Evolutionary conservation across 202 grass and related monocot genomes (phyloP).

Genomic region (Schoenoplectus tabernaemontani): DNA sequence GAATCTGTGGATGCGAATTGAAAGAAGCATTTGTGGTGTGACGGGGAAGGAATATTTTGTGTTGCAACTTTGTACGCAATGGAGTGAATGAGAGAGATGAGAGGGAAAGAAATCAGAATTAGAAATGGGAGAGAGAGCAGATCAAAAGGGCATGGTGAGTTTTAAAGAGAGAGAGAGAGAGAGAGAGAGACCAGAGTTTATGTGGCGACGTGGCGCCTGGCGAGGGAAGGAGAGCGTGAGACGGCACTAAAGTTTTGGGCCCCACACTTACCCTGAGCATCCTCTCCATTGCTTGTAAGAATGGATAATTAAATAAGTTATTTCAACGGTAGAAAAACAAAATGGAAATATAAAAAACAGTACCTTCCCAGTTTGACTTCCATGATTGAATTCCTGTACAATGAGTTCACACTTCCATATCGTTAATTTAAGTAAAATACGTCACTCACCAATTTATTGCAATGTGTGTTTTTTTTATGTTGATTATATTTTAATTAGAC

Average conservation of each 20-base stretch:
- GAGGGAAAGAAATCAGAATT: neutral
- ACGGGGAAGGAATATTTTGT: neutral
- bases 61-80: neutral
- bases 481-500: neutral
- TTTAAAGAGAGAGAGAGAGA: neutral
- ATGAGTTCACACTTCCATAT: neutral
- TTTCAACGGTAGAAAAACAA: neutral
- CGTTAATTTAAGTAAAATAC: neutral
- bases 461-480: neutral
- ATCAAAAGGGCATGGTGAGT: neutral
- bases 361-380: neutral
- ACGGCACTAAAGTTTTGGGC: slow-evolving; percentile 24
- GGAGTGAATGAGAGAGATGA: neutral
- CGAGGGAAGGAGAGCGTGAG: slow-evolving; percentile 14
- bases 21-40: slow-evolving; percentile 36
- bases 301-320: neutral
- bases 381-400: neutral
- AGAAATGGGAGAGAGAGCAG: slow-evolving; percentile 4
- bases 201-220: slow-evolving; percentile 15
- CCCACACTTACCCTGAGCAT: neutral
- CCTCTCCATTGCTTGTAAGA: neutral
- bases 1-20: slow-evolving; percentile 28
- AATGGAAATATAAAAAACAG: neutral
- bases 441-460: neutral
- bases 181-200: neutral